These are phyloP conservation scores for Penicillium sp. DNA, from an alignment of 2,329 filamentous ascomycete species.

Conservation along the genomic window DNA sequence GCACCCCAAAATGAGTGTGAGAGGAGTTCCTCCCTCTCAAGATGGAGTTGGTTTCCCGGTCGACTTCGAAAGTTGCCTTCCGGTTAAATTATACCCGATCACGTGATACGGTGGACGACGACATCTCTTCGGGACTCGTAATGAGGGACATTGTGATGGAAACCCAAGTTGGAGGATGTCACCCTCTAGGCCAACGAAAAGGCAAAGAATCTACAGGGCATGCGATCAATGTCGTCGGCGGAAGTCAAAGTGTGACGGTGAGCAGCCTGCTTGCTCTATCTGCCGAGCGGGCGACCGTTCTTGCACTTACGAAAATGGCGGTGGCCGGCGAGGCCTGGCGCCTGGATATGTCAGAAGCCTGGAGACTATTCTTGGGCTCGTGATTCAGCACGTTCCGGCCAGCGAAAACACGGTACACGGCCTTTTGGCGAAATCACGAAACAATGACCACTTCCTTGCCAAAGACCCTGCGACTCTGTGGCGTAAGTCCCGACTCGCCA, in stretches of 20 bases:
- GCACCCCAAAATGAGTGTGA: background rate
- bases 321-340: constrained; percentile 63
- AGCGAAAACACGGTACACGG: constrained; percentile 52
- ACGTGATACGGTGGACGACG: constrained; percentile 9
- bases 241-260: constrained; percentile 70
- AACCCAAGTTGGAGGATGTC: constrained; percentile 14
- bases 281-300: constrained; percentile 44
- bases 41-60: background rate
- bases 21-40: background rate
- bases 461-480: constrained; percentile 12
- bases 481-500: constrained; percentile 15
- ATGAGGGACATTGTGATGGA: background rate
- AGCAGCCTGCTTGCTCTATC: constrained; percentile 64
- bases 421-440: constrained; percentile 9
- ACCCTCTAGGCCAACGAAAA: constrained; percentile 13
- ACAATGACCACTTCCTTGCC: constrained; percentile 10
- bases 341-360: constrained; percentile 73
- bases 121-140: background rate
- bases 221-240: constrained; percentile 66
- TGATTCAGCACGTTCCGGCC: constrained; percentile 60
- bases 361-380: constrained; percentile 65
- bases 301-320: constrained; percentile 30
- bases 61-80: background rate
- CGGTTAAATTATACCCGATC: constrained; percentile 17
- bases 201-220: constrained; percentile 51